Conservation (phyloP, 306 rosid genomes). For the Cucumis melo region DNA sequence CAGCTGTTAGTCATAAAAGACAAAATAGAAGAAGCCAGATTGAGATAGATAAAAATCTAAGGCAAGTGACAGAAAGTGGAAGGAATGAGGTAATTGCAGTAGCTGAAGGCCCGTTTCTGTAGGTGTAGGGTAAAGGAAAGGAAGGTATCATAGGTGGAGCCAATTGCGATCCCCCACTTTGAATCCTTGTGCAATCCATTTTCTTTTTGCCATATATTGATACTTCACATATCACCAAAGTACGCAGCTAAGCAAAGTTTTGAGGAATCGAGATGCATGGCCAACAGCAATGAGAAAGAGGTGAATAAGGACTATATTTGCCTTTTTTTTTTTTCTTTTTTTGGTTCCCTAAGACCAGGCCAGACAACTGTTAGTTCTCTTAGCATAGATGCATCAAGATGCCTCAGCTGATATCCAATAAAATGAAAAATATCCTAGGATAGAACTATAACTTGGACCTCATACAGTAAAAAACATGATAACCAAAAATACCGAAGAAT, state of each 20-base stretch:
- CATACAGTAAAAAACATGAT: not conserved
- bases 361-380: not conserved
- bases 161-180: not conserved
- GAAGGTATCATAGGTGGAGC: not conserved
- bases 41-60: not conserved
- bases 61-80: not conserved
- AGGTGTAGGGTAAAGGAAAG: not conserved
- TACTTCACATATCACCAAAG: constrained; percentile 1
- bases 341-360: not conserved
- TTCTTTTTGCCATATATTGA: constrained; percentile 2
- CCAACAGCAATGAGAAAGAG: not conserved
- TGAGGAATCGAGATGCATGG: not conserved
- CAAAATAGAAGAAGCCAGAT: not conserved
- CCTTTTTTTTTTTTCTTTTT: not conserved
- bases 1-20: not conserved
- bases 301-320: not conserved
- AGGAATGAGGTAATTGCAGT: not conserved
- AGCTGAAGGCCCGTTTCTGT: not conserved
- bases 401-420: not conserved
- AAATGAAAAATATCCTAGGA: not conserved
- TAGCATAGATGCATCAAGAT: not conserved
- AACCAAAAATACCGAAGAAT: not conserved
- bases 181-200: not conserved
- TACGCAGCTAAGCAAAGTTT: not conserved
- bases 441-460: not conserved